Evolutionary conservation across 2,329 filamentous ascomycete species (phyloP), one percentile per base, ranked within the genome.

Genomic region (Eutypa lata): DNA sequence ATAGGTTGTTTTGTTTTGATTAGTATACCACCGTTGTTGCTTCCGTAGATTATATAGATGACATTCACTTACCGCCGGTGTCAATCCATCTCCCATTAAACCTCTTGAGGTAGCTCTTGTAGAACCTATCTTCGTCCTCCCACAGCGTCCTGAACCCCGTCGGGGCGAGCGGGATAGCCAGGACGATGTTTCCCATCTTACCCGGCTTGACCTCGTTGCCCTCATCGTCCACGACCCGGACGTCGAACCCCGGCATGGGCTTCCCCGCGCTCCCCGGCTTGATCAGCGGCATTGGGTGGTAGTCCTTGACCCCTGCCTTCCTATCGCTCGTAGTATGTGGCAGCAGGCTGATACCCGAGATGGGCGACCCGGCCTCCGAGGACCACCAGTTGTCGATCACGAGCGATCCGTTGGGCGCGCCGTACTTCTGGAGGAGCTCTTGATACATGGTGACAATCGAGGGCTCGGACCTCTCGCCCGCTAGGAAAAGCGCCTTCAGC

Each of bases 201-300:
- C 89, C 89, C 28, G 72, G 76, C n/a, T 80, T 69, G 0, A 95
- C 76, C 66, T 91, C 87, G 1, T 80, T 77, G 5, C 92, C 92
- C 0, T 83, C 75, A 62, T 97, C 91, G 66, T 96, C 85, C 2
- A 97, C 91, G 14, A 93, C 79, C 16, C 87, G 81, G 3, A 97
- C 88, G 62, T 96, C 90, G 63, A 96, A 97, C 0, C 92, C 93
- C 0, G 91, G 92, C 86, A 95, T 91, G 0, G 91, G 82, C 67
- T 96, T 94, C 0, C 92, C 92, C 5, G 92, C 93, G 55, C 89
- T 93, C 1, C 93, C 93, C 1, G 91, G 89, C 61, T 88, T 91
- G 66, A 93, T 83, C 0, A 73, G 68, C 2, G 73, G 68, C 2
- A 87, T 81, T 38, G 71, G 70, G 5, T 67, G 64, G 43, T 72